phyloP scores from a whole-genome alignment of 495 filamentous ascomycete genomes.

The Penicillium crystallinum region DNA sequence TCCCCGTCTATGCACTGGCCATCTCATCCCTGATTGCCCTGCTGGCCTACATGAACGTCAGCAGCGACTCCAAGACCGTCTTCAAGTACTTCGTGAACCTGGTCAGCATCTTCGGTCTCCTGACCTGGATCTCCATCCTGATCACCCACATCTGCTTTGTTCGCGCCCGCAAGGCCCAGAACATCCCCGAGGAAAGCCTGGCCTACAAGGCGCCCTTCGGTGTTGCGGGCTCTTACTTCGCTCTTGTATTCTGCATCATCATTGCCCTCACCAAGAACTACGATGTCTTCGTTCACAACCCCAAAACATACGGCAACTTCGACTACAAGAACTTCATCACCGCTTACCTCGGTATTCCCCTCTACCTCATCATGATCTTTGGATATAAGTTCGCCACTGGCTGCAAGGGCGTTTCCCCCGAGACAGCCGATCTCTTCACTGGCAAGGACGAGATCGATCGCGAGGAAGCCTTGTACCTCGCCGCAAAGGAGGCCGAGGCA shows the following conservation, averaged over 20 bases:
- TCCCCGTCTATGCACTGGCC: slow-evolving; percentile 65
- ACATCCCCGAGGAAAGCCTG: slow-evolving; percentile 56
- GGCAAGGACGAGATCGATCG: slow-evolving; percentile 71
- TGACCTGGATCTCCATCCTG: slow-evolving; percentile 83
- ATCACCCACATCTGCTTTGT: slow-evolving; percentile 80
- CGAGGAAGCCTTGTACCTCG: slow-evolving; percentile 67
- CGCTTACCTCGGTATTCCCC: slow-evolving; percentile 73
- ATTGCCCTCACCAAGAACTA: slow-evolving; percentile 77
- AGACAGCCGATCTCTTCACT: slow-evolving; percentile 60
- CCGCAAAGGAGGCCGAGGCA: slow-evolving; percentile 43
- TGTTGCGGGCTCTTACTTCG: slow-evolving; percentile 58
- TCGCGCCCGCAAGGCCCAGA: slow-evolving; percentile 66
- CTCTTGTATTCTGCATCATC: slow-evolving; percentile 62
- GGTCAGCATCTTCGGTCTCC: slow-evolving; percentile 67
- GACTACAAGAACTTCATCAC: slow-evolving; percentile 75
- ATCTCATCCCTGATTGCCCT: slow-evolving; percentile 57
- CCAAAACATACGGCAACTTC: slow-evolving; percentile 48
- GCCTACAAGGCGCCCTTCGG: slow-evolving; percentile 73
- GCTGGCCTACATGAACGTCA: slow-evolving; percentile 75
- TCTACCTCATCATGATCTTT: slow-evolving; percentile 67
- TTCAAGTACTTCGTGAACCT: slow-evolving; percentile 86
- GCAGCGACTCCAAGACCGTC: slow-evolving; percentile 58
- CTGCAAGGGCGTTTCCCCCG: slow-evolving; percentile 48
- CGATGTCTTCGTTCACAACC: slow-evolving; percentile 56
- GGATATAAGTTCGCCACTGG: slow-evolving; percentile 61